Evolutionary conservation across 768 basidiomycete species (phyloP).

Genomic region (Glaciozyma martinii): DNA sequence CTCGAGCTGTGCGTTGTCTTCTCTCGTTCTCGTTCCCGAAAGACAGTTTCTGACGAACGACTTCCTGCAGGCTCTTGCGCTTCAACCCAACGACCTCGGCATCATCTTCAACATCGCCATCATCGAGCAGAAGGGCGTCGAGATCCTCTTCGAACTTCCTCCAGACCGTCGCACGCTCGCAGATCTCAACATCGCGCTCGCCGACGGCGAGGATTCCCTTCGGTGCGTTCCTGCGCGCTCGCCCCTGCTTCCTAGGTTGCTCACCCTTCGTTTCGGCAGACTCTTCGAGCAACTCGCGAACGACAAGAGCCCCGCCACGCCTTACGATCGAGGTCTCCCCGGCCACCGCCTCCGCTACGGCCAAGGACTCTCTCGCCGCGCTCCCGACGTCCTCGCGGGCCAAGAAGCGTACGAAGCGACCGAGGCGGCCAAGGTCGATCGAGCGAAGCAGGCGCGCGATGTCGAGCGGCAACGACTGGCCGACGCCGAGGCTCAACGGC

Average conservation of each 20-base stretch:
- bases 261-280: conserved; percentile 42
- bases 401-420: conserved; percentile 35
- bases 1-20: conserved; percentile 47
- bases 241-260: not conserved
- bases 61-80: conserved; percentile 59
- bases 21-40: not conserved
- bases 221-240: not conserved
- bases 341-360: conserved; percentile 86
- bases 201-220: conserved; percentile 1
- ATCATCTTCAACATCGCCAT: conserved; percentile 92
- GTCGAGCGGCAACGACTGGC: conserved; percentile 62
- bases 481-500: conserved; percentile 52
- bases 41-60: not conserved
- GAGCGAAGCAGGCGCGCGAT: conserved; percentile 65
- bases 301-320: conserved; percentile 58
- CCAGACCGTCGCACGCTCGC: not conserved
- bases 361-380: conserved; percentile 69
- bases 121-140: conserved; percentile 93
- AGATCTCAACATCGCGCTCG: not conserved
- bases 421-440: conserved; percentile 51
- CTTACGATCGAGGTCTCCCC: conserved; percentile 78
- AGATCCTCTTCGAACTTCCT: conserved; percentile 64
- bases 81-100: conserved; percentile 81
- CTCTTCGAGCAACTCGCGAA: conserved; percentile 74
- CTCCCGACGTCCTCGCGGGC: conserved; percentile 51